phyloP scores from a whole-genome alignment of 78 protist genomes.

The Dictyostelium purpureum region DNA sequence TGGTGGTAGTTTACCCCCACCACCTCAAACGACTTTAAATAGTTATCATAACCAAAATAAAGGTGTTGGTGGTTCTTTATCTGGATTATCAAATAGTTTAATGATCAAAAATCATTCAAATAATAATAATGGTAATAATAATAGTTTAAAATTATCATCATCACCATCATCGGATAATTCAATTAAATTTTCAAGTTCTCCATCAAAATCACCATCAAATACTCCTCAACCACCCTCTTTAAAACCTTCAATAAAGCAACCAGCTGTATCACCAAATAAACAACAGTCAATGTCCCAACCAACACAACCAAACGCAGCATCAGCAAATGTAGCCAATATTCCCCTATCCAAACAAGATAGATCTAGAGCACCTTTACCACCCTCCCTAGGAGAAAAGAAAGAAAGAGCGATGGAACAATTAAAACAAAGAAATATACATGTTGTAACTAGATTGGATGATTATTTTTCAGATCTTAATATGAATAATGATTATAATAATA shows the following conservation, averaged over 20 bases:
- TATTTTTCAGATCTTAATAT: background rate
- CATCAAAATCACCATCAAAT: background rate
- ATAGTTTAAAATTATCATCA: too few relatives aligned
- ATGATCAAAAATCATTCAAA: too few relatives aligned
- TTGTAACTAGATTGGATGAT: background rate
- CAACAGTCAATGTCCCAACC: background rate
- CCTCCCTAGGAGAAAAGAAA: slow-evolving; percentile 43
- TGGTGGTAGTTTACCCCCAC: too few relatives aligned
- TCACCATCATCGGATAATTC: too few relatives aligned
- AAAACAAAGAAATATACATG: slow-evolving; percentile 51
- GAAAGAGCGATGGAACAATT: slow-evolving; percentile 66
- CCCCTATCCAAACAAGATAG: background rate
- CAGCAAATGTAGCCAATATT: background rate
- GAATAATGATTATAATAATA: background rate
- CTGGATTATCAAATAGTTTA: too few relatives aligned
- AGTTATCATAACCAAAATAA: too few relatives aligned
- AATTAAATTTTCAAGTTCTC: too few relatives aligned
- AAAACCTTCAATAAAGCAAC: background rate
- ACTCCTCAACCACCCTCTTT: background rate
- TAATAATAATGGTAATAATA: too few relatives aligned
- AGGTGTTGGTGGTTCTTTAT: too few relatives aligned
- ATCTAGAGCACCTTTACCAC: slow-evolving; percentile 53
- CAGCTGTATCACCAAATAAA: background rate
- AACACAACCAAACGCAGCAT: background rate
- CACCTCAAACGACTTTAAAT: too few relatives aligned